A percentile compares a stretch with the other conserved stretches of the same genome.
These are phyloP conservation scores for Camillea tinctor DNA, from an alignment of 2,329 filamentous ascomycete genomes.

Conservation along the genomic window DNA sequence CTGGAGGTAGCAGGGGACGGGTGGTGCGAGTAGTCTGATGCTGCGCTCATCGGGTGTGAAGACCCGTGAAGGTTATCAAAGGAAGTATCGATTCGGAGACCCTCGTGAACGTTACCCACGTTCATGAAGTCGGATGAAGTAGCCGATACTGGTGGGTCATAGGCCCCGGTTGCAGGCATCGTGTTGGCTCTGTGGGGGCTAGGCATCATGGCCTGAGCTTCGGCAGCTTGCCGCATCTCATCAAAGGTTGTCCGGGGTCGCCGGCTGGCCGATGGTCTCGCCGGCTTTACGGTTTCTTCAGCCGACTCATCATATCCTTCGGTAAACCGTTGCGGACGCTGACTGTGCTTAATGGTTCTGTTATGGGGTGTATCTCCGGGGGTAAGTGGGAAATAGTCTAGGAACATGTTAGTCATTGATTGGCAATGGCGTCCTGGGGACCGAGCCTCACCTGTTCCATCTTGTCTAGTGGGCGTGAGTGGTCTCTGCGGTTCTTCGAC, in stretches of 20 bases:
- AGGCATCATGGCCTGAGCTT: constrained; percentile 48
- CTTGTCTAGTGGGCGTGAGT: constrained; percentile 61
- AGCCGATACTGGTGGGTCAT: constrained; percentile 50
- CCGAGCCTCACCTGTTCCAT: constrained; percentile 53
- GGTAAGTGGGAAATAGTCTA: constrained; percentile 66
- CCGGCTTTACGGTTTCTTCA: constrained; percentile 64
- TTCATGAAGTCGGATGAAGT: constrained; percentile 57
- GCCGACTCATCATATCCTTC: constrained; percentile 64
- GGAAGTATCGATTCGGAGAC: constrained; percentile 41
- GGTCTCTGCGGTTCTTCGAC: constrained; percentile 49
- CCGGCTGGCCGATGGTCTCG: constrained; percentile 41
- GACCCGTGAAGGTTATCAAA: constrained; percentile 35
- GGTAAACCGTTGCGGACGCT: constrained; percentile 50
- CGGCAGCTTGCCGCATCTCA: constrained; percentile 56
- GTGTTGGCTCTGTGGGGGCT: constrained; percentile 55
- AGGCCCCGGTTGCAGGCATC: constrained; percentile 38
- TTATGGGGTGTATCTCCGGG: constrained; percentile 63
- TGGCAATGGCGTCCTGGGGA: background rate
- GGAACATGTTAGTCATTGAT: constrained; percentile 19
- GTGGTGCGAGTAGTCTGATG: constrained; percentile 49
- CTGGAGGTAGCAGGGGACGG: constrained; percentile 53
- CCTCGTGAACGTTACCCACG: constrained; percentile 39
- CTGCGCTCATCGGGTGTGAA: constrained; percentile 38
- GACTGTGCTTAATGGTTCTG: constrained; percentile 41
- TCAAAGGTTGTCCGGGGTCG: constrained; percentile 55